Evolutionary conservation across 2,329 filamentous ascomycete genomes (phyloP).

Genomic region (Trichoderma arundinaceum): DNA sequence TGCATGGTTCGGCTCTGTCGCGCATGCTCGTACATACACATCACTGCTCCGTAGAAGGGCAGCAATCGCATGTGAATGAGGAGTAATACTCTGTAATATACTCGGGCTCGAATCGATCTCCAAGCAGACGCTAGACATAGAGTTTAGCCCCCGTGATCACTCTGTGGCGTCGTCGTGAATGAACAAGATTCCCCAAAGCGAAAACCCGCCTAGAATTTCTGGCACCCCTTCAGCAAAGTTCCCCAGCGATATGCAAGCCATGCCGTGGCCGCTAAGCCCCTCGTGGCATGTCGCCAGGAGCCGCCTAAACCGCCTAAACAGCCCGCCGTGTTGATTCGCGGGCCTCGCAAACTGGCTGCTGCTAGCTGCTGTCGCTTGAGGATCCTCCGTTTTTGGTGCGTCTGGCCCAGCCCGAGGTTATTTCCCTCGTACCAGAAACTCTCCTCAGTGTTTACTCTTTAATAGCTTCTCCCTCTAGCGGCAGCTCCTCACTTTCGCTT

Average conservation of each 20-base stretch:
- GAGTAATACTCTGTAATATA: background rate
- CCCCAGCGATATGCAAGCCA: slow-evolving; percentile 24
- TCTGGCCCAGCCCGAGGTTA: slow-evolving; percentile 5
- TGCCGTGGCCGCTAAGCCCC: slow-evolving; percentile 24
- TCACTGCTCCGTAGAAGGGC: background rate
- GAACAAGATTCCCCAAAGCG: too few species aligned
- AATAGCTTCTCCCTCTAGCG: background rate
- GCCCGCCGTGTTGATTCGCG: background rate
- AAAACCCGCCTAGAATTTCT: too few species aligned
- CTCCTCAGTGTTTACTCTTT: background rate
- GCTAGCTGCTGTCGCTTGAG: too few species aligned
- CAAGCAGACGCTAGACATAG: background rate
- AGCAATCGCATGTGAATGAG: background rate
- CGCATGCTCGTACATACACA: background rate
- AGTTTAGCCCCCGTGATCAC: background rate
- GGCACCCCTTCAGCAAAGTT: background rate
- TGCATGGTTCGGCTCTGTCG: background rate
- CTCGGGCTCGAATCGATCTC: background rate
- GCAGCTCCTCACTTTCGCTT: background rate
- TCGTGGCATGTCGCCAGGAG: slow-evolving; percentile 4
- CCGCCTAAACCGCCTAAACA: slow-evolving; percentile 14
- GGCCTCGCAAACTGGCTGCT: background rate
- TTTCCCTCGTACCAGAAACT: slow-evolving; percentile 3
- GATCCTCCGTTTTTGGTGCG: background rate
- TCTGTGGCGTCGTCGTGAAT: background rate